Percentiles rank a stretch among this genome's conserved stretches.
phyloP scores from a whole-genome alignment of 2,329 filamentous ascomycete species.

The Knufia fluminis region DNA sequence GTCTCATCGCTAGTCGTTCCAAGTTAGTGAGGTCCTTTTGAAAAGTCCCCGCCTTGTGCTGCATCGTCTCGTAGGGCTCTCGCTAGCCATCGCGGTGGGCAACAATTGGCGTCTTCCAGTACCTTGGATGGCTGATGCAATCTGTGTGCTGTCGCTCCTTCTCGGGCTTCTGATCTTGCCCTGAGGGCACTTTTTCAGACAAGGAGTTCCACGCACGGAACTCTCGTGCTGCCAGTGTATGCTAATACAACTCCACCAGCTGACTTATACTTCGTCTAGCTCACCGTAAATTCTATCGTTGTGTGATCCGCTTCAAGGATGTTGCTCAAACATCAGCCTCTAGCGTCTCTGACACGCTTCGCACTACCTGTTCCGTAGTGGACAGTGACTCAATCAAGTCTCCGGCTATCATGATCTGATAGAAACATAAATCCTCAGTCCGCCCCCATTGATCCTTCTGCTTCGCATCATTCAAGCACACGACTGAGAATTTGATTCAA shows the following conservation, averaged over 20 bases:
- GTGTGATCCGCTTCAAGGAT: background rate
- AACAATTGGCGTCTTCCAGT: background rate
- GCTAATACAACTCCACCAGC: constrained; percentile 4
- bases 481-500: constrained; percentile 5
- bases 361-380: constrained; percentile 3
- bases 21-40: constrained; percentile 9
- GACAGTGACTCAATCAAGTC: constrained; percentile 3
- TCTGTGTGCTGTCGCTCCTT: background rate
- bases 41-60: background rate
- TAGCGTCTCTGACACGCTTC: constrained; percentile 10
- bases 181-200: background rate
- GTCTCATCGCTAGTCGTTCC: background rate
- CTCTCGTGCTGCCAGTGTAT: background rate
- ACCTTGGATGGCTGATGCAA: background rate
- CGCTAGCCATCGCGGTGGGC: background rate
- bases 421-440: constrained; percentile 6
- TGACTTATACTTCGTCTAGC: constrained; percentile 3
- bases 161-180: background rate
- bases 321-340: constrained; percentile 2
- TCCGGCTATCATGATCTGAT: background rate
- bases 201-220: constrained; percentile 3
- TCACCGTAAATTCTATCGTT: background rate
- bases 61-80: background rate
- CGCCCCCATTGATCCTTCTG: constrained; percentile 3
- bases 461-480: constrained; percentile 7